Percentiles rank a stretch among this genome's conserved stretches.
phyloP scores from a whole-genome alignment of 371 early-diverging fungal genomes.

The Actinomortierella wolfii region DNA sequence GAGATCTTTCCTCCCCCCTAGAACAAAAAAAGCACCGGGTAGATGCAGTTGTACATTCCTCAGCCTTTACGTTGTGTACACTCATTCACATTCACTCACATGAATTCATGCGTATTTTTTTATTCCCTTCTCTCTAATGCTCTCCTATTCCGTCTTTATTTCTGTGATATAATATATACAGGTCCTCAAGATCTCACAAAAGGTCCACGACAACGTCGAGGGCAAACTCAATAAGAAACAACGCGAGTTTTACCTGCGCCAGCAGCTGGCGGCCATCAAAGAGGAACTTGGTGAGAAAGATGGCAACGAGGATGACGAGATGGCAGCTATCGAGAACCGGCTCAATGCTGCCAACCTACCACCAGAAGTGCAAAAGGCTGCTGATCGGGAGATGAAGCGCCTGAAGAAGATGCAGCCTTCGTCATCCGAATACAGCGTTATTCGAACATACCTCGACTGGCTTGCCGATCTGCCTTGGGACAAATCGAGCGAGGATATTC shows the following conservation, averaged over 20 bases:
- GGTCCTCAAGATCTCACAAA: slow-evolving; percentile 79
- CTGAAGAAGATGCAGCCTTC: slow-evolving; percentile 74
- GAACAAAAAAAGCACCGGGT: no score
- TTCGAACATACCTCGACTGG: slow-evolving; percentile 79
- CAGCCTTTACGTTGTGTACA: no score
- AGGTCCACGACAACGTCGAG: slow-evolving; percentile 80
- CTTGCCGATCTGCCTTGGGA: slow-evolving; percentile 83
- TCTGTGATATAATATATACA: slow-evolving; percentile 13
- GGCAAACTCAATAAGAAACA: slow-evolving; percentile 79
- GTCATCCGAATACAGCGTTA: slow-evolving; percentile 81
- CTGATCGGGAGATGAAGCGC: slow-evolving; percentile 74
- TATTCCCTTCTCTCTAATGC: neutral
- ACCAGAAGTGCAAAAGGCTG: slow-evolving; percentile 65
- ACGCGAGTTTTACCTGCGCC: slow-evolving; percentile 82
- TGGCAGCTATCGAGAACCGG: slow-evolving; percentile 51
- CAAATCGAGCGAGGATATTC: slow-evolving; percentile 57
- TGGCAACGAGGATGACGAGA: slow-evolving; percentile 69
- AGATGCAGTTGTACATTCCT: no score
- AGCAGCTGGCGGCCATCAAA: slow-evolving; percentile 86
- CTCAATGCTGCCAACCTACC: slow-evolving; percentile 70
- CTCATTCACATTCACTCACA: no score
- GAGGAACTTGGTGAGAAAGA: slow-evolving; percentile 77
- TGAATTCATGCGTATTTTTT: no score
- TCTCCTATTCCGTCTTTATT: neutral
- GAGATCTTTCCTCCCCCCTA: no score